Evolutionary conservation across 2,329 filamentous ascomycete species (phyloP).

Genomic region (Ceratocystis papillata): DNA sequence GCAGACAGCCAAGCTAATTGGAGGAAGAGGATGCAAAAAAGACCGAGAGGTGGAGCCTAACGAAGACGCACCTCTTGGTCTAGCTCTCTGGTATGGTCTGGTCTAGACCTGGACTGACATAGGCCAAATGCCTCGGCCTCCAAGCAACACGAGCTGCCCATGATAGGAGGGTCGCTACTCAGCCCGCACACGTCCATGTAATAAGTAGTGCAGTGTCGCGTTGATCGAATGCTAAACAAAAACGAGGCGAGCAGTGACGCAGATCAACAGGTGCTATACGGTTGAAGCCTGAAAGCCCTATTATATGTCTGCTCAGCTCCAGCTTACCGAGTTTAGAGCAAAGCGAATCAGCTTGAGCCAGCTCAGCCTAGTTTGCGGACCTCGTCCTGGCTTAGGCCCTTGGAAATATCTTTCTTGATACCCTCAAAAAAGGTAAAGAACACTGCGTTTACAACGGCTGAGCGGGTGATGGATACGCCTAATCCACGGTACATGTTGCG

Average conservation of each 20-base stretch:
- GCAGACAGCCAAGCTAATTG: neutral
- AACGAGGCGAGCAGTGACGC: no score
- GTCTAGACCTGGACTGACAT: no score
- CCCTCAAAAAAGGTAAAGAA: conserved; percentile 86
- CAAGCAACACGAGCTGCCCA: neutral
- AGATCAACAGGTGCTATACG: no score
- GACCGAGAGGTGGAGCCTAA: neutral
- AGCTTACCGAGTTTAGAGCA: no score
- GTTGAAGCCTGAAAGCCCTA: no score
- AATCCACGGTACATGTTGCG: conserved; percentile 71
- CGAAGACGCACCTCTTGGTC: no score
- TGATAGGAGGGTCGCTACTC: neutral
- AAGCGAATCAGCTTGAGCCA: neutral
- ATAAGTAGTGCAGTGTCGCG: no score
- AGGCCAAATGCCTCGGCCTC: no score
- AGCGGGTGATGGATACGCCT: conserved; percentile 71
- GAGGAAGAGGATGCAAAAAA: neutral
- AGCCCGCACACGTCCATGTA: neutral
- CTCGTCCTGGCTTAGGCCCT: neutral
- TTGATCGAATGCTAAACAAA: no score
- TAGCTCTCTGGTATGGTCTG: no score
- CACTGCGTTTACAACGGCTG: conserved; percentile 73
- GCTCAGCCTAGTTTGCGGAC: conserved; percentile 29
- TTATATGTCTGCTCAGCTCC: conserved; percentile 28
- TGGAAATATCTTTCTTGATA: conserved; percentile 56